Conservation (phyloP, 257 asterid species). For the Solanum pimpinellifolium region DNA sequence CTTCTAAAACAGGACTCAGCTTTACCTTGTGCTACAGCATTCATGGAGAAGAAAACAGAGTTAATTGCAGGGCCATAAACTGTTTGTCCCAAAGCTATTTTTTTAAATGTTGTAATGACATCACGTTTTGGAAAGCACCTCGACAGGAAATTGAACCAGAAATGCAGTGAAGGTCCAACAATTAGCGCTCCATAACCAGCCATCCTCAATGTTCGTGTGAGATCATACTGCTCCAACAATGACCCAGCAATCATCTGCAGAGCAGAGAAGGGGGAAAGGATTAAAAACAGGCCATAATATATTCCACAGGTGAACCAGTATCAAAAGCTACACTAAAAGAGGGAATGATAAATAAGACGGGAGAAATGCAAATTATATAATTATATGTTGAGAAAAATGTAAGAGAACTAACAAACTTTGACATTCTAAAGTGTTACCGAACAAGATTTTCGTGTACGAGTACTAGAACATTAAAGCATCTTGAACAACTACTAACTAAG, state of each 20-base stretch:
- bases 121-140: constrained; percentile 56
- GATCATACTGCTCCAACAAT: constrained; percentile 22
- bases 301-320: not conserved
- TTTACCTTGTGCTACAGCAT: constrained; percentile 81
- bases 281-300: not conserved
- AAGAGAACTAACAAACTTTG: not conserved
- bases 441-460: not conserved
- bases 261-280: not conserved
- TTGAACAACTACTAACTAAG: not conserved
- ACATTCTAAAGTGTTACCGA: not conserved
- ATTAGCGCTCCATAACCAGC: constrained; percentile 45
- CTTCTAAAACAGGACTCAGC: not conserved
- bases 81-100: constrained; percentile 73
- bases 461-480: not conserved
- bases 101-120: constrained; percentile 54
- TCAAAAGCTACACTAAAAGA: not conserved
- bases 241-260: constrained; percentile 29
- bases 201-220: constrained; percentile 42
- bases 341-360: not conserved
- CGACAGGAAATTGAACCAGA: constrained; percentile 51
- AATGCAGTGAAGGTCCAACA: constrained; percentile 48
- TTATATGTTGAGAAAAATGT: not conserved
- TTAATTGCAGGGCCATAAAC: constrained; percentile 74
- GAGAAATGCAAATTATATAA: not conserved
- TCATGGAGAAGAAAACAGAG: constrained; percentile 59